Evolutionary conservation across 805 yeast genomes (phyloP), one percentile per base, ranked within the genome.

Genomic region (Kazachstania martiniae): DNA sequence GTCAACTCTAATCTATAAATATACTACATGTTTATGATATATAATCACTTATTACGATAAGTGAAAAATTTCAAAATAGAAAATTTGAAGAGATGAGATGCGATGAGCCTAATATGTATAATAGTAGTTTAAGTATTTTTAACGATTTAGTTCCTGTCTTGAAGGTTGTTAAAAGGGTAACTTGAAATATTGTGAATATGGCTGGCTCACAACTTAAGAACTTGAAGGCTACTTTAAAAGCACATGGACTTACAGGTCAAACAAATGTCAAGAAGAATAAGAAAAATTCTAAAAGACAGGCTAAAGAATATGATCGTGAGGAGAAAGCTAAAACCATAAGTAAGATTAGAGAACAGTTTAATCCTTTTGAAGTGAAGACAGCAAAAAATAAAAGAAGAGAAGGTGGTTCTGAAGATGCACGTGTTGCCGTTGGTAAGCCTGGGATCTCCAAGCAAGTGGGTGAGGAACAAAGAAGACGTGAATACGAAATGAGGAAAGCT

Each of bases 131-230:
- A n/a, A n/a, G n/a, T n/a, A n/a, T n/a, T n/a, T n/a, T n/a, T n/a
- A n/a, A n/a, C n/a, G n/a, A n/a, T n/a, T n/a, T n/a, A n/a, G n/a
- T n/a, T n/a, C n/a, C n/a, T n/a, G n/a, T n/a, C n/a, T n/a, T n/a
- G n/a, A n/a, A n/a, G n/a, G n/a, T n/a, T n/a, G n/a, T n/a, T n/a
- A n/a, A n/a, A n/a, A n/a, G n/a, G n/a, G n/a, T n/a, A n/a, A n/a
- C n/a, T n/a, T n/a, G n/a, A n/a, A n/a, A n/a, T n/a, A n/a, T n/a
- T n/a, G n/a, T n/a, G n/a, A n/a, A n/a, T n/a, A 80, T 80, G 91
- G 89, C 80, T 23, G 93, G 93, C 22, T 83, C 95, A 12, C 95
- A 87, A 62, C 64, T 87, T 41, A 86, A 85, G 54, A 75, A 73
- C 62, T 68, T 86, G 34, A 85, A 80, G 47, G 87, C 76, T 31